These are phyloP conservation scores for Trichoderma sp. DNA, from an alignment of 2,329 filamentous ascomycete genomes.

Conservation along the genomic window DNA sequence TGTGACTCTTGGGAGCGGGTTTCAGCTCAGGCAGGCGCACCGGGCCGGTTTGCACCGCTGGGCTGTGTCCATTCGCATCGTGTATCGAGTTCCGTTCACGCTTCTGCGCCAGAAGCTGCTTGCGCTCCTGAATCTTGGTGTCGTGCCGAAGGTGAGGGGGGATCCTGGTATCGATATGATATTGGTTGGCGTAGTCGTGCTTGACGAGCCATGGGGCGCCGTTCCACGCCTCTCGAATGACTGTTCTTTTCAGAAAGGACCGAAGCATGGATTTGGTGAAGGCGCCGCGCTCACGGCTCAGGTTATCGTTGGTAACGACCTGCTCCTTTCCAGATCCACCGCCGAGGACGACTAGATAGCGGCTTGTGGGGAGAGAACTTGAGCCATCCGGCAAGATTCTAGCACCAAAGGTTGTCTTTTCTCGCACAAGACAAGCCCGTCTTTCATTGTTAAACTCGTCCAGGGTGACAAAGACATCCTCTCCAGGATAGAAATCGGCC, in stretches of 20 bases:
- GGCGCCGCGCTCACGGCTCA: conserved; percentile 81
- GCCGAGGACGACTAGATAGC: conserved; percentile 73
- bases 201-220: conserved; percentile 98
- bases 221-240: conserved; percentile 88
- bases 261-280: conserved; percentile 94
- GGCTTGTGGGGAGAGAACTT: conserved; percentile 67
- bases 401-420: conserved; percentile 76
- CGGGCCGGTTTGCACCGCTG: conserved; percentile 42
- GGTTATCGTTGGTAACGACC: conserved; percentile 75
- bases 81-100: conserved; percentile 48
- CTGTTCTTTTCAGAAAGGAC: conserved; percentile 91
- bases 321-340: conserved; percentile 68
- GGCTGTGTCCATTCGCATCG: conserved; percentile 43
- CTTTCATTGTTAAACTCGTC: conserved; percentile 63
- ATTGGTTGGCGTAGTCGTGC: conserved; percentile 75
- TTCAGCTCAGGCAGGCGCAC: conserved; percentile 70
- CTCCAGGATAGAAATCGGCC: conserved; percentile 85
- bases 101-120: conserved; percentile 66
- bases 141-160: conserved; percentile 81
- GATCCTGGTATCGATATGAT: conserved; percentile 83
- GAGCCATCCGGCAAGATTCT: conserved; percentile 63
- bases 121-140: conserved; percentile 73
- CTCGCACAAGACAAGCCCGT: conserved; percentile 72
- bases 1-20: conserved; percentile 68
- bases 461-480: conserved; percentile 73